Conservation (phyloP, 2,329 filamentous ascomycete genomes). For the Dactylellina leptospora region DNA sequence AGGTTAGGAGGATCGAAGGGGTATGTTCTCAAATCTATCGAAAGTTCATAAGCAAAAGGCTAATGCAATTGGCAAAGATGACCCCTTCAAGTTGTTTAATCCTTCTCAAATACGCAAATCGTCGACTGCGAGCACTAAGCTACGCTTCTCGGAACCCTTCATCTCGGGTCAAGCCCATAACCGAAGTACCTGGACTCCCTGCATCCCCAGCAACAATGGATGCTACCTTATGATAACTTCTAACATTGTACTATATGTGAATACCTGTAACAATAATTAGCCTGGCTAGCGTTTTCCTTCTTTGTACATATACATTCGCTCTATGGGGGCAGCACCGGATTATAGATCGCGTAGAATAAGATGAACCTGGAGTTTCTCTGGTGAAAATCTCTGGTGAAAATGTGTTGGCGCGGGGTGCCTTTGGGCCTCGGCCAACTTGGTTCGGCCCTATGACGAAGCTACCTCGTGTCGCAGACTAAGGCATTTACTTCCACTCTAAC, state of each 20-base stretch:
- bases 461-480: constrained; percentile 33
- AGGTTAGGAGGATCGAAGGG: constrained; percentile 87
- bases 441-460: constrained; percentile 38
- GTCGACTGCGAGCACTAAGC: constrained; percentile 13
- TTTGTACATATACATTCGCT: constrained; percentile 30
- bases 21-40: constrained; percentile 57
- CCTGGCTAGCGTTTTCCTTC: too few species aligned
- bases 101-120: constrained; percentile 43
- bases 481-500: background rate
- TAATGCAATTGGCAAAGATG: constrained; percentile 59
- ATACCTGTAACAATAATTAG: too few species aligned
- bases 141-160: constrained; percentile 11
- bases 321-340: too few species aligned
- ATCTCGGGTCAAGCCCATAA: background rate
- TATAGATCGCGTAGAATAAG: too few species aligned
- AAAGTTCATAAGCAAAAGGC: background rate
- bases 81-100: constrained; percentile 69
- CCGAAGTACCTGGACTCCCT: too few species aligned
- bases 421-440: constrained; percentile 38
- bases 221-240: background rate
- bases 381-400: too few species aligned
- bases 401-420: constrained; percentile 36
- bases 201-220: background rate
- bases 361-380: too few species aligned
- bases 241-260: constrained; percentile 21